Evolutionary conservation across 192 early-diverging fungal genomes (phyloP), one percentile per base, ranked within the genome.

Genomic region (Cetraspora pellucida): DNA sequence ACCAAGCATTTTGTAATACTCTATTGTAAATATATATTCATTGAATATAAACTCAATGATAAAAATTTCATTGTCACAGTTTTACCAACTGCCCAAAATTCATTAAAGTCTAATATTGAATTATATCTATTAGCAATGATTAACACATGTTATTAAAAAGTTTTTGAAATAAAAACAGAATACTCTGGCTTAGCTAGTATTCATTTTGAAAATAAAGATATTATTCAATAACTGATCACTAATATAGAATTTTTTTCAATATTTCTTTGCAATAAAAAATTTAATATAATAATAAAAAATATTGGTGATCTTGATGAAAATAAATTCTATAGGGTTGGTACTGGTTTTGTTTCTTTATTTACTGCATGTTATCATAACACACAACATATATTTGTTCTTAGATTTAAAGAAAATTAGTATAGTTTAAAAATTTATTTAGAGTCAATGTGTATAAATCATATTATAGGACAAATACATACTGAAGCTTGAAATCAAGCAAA

Each of bases 161-260:
- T 63, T 63, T 63, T 63, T 63, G 16, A 7, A 5, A 63, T 3
- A 19, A 63, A 63, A 37, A 37, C 37, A 37, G 37, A 37, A 37
- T 37, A 37, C 1, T 37, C 37, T 37, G 37, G 37, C 7, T 13
- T 31, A 19, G 61, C 30, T 5, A 16, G 16, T 63, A 63, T 63
- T 30, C 0, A 30, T 37, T 63, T 63, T 19, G 14, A 63, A 30
- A n/a, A 63, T 30, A 16, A 63, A 43, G 19, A 31, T 28, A 61
- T 61, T 61, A 61, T 61, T 13, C 0, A 61, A 27, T 4, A 61
- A 30, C 23, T 61, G 14, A 1, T 61, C 16, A 27, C 23, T 31
- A 61, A 61, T 27, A 61, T 61, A 61, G 11, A 61, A 61, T 61
- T 61, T 61, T 61, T 61, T 61, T 11, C 30, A 31, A 61, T 61